Evolutionary conservation across 108 stramenopile species (phyloP), one percentile per base, ranked within the genome.

Genomic region (Cyclotella choctawhatcheeana): DNA sequence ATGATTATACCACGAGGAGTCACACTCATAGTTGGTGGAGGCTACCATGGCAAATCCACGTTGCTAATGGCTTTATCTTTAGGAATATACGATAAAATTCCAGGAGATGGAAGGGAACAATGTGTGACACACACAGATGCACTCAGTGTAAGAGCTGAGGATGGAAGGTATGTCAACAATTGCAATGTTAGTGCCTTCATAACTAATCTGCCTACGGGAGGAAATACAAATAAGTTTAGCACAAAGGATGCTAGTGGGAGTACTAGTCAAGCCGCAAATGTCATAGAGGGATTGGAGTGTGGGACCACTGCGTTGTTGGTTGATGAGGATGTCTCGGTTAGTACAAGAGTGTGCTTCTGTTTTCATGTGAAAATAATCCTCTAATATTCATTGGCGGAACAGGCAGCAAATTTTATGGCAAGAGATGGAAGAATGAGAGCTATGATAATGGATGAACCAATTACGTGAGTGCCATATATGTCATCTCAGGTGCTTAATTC

Each of bases 341-440:
- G 51, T 5, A 3, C 5, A 22, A 22, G n/a, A 24, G n/a, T n/a
- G n/a, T n/a, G n/a, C n/a, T n/a, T n/a, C n/a, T n/a, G n/a, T n/a
- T n/a, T n/a, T n/a, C n/a, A n/a, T n/a, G n/a, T n/a, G n/a, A n/a
- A n/a, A n/a, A n/a, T 40, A 40, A 40, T 40, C 37, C 6, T 40
- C 37, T 40, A 10, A 40, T 52, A 52, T 52, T n/a, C n/a, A n/a
- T n/a, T n/a, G n/a, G n/a, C n/a, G n/a, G n/a, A n/a, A n/a, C n/a
- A n/a, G n/a, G 97, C 97, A 2, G 96, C 97, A 27, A 98, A 98
- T 63, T 97, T 98, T 73, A 98, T 98, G 97, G 92, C 96, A 2
- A 61, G 96, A 22, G 97, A 98, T 77, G 91, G 92, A 37, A 73
- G 95, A 29, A 98, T 98, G 97, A 77, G 95, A 35, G 82, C 93